Evolutionary conservation across 2,329 filamentous ascomycete species (phyloP).

Genomic region (Fusarium drepaniforme): DNA sequence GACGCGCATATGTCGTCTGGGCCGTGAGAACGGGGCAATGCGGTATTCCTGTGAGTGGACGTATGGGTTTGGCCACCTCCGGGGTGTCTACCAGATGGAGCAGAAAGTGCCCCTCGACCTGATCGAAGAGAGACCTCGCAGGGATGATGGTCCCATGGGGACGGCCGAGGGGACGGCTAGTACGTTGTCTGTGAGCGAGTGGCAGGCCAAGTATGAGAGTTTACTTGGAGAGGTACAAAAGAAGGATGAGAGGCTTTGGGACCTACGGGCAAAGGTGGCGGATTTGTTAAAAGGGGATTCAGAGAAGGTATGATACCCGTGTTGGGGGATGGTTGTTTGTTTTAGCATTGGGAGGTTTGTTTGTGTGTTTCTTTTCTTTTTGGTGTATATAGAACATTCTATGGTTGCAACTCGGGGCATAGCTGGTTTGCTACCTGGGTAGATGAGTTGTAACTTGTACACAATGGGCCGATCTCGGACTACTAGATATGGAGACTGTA

Average conservation of each 20-base stretch:
- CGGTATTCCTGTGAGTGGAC: conserved; percentile 68
- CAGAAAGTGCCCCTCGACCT: conserved; percentile 59
- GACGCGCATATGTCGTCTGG: conserved; percentile 57
- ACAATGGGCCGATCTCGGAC: neutral
- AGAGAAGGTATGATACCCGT: conserved; percentile 37
- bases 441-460: neutral
- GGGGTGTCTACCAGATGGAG: conserved; percentile 65
- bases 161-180: conserved; percentile 20
- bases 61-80: conserved; percentile 65
- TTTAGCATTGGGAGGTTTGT: neutral
- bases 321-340: conserved; percentile 1
- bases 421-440: neutral
- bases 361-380: conserved; percentile 10
- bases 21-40: conserved; percentile 55
- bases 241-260: conserved; percentile 64
- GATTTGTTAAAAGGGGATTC: conserved; percentile 46
- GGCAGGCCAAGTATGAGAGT: conserved; percentile 67
- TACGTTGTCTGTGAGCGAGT: conserved; percentile 53
- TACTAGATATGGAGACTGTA: neutral
- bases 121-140: conserved; percentile 52
- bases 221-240: conserved; percentile 71
- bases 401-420: neutral
- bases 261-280: conserved; percentile 58
- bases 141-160: conserved; percentile 35
- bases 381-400: neutral